Percentiles rank a stretch among this genome's conserved stretches.
phyloP scores from a whole-genome alignment of 345 rosid species.

The Sisymbrium altissimum region DNA sequence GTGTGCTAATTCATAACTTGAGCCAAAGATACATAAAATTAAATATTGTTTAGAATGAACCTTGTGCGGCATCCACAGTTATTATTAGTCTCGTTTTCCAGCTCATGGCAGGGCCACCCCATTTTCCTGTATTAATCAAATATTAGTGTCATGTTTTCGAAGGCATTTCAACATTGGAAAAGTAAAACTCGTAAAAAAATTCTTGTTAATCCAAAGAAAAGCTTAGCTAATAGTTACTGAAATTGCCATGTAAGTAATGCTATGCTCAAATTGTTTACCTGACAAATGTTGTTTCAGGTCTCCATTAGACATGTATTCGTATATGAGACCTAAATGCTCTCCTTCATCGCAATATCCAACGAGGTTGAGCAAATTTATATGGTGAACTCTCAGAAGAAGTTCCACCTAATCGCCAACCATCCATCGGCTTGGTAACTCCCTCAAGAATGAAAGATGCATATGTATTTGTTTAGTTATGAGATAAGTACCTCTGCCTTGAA shows the following conservation, averaged over 20 bases:
- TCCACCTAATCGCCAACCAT: constrained; percentile 28
- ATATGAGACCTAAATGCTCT: constrained; percentile 26
- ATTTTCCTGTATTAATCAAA: not conserved
- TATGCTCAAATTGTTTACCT: not conserved
- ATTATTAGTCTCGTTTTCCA: constrained; percentile 9
- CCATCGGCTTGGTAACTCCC: not conserved
- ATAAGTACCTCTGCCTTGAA: constrained; percentile 39
- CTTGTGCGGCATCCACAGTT: constrained; percentile 1
- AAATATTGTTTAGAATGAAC: not conserved
- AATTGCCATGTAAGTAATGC: too few species aligned
- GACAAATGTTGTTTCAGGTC: constrained; percentile 14
- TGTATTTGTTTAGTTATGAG: too few species aligned
- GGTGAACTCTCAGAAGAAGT: constrained; percentile 41
- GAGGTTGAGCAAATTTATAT: constrained; percentile 36
- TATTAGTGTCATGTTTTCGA: too few species aligned
- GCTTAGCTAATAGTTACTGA: not conserved
- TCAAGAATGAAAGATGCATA: too few species aligned
- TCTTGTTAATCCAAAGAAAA: not conserved
- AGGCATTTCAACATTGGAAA: too few species aligned
- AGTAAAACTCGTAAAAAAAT: not conserved
- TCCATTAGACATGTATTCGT: constrained; percentile 42
- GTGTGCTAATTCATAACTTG: not conserved
- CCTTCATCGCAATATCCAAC: constrained; percentile 41
- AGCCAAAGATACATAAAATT: not conserved
- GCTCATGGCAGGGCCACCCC: not conserved